Evolutionary conservation across 306 rosid genomes (phyloP).

Genomic region (Castanospermum australe): DNA sequence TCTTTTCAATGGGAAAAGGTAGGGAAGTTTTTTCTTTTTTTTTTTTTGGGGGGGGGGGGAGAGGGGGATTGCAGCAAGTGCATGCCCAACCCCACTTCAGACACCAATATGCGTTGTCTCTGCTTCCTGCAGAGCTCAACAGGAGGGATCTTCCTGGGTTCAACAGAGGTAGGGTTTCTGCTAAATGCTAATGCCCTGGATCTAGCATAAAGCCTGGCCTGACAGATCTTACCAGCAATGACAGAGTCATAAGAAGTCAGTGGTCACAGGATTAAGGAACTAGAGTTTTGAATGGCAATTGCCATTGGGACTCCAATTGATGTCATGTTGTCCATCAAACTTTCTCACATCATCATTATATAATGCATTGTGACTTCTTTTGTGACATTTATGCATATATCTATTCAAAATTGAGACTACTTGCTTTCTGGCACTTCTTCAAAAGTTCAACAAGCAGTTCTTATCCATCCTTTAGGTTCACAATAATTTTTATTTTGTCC

Average conservation of each 20-base stretch:
- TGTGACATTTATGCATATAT: neutral
- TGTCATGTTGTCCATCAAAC: neutral
- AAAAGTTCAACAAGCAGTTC: slow-evolving; percentile 5
- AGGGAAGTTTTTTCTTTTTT: neutral
- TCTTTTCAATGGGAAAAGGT: slow-evolving; percentile 5
- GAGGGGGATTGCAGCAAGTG: neutral
- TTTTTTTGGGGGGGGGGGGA: neutral
- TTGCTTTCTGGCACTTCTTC: slow-evolving; percentile 7
- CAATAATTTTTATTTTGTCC: neutral
- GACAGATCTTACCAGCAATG: neutral
- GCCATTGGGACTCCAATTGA: neutral
- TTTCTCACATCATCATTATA: neutral
- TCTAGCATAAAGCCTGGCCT: neutral
- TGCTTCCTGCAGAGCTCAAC: neutral
- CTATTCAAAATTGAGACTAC: neutral
- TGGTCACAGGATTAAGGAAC: neutral
- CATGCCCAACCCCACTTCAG: slow-evolving; percentile 1
- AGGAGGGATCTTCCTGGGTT: neutral
- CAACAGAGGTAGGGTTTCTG: neutral
- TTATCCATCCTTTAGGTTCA: slow-evolving; percentile 23
- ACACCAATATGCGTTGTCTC: neutral
- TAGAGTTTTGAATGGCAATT: neutral
- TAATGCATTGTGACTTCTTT: neutral
- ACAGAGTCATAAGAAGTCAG: neutral
- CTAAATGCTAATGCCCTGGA: neutral